Percentiles rank a stretch among this genome's conserved stretches.
These are phyloP conservation scores for Capronia americana DNA, from an alignment of 2,329 filamentous ascomycete genomes.

Conservation along the genomic window DNA sequence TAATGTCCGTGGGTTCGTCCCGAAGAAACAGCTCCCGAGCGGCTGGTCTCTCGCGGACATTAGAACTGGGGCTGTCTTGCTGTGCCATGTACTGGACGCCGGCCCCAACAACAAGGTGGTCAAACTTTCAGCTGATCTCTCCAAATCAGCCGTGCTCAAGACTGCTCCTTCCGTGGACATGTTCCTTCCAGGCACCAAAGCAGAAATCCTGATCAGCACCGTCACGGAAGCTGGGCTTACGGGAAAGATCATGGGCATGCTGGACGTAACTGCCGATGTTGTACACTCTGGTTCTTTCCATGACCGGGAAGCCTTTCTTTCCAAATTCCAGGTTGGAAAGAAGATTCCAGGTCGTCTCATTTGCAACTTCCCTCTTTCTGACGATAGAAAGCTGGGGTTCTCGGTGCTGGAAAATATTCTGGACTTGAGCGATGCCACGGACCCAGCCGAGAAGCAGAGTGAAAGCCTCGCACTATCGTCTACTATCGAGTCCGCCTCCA, in stretches of 20 bases:
- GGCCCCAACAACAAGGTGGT: conserved; percentile 80
- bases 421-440: conserved; percentile 58
- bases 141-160: conserved; percentile 59
- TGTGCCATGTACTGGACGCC: conserved; percentile 80
- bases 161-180: conserved; percentile 86
- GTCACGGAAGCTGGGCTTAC: conserved; percentile 75
- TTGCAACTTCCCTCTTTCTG: conserved; percentile 80
- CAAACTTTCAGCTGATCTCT: conserved; percentile 77
- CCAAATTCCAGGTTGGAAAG: conserved; percentile 79
- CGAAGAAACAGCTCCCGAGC: conserved; percentile 78
- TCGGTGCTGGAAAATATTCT: conserved; percentile 86
- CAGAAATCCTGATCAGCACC: conserved; percentile 82
- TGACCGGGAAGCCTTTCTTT: conserved; percentile 67
- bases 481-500: conserved; percentile 76
- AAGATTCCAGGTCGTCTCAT: conserved; percentile 87
- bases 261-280: conserved; percentile 89
- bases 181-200: conserved; percentile 89
- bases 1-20: conserved; percentile 79
- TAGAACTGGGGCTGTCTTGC: conserved; percentile 81
- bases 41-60: conserved; percentile 70
- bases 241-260: conserved; percentile 89
- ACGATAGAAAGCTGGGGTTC: conserved; percentile 82
- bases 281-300: conserved; percentile 83
- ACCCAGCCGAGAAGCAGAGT: conserved; percentile 52
- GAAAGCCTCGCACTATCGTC: conserved; percentile 69